Evolutionary conservation across 441 rosid genomes (phyloP).

Genomic region (Populus hybrid): DNA sequence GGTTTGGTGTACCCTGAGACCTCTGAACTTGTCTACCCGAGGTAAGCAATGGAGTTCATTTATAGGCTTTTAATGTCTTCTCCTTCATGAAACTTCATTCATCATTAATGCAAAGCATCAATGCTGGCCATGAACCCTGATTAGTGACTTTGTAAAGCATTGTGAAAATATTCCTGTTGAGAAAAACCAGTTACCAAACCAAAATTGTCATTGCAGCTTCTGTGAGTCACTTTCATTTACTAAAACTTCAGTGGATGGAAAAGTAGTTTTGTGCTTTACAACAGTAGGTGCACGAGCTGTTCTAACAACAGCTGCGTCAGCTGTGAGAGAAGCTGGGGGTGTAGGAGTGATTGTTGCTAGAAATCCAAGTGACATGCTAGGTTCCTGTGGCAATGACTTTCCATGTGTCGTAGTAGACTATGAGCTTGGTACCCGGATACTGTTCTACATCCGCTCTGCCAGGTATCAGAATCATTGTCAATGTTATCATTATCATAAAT

Average conservation of each 20-base stretch:
- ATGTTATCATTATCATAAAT: neutral
- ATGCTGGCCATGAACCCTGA: constrained; percentile 17
- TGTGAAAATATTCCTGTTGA: no score
- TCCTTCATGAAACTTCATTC: no score
- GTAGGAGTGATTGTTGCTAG: constrained; percentile 43
- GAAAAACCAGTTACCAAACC: no score
- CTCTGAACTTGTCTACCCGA: neutral
- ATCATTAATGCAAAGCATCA: no score
- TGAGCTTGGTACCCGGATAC: constrained; percentile 47
- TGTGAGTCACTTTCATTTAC: constrained; percentile 36
- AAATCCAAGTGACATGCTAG: constrained; percentile 34
- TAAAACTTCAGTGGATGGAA: constrained; percentile 41
- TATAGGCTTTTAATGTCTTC: no score
- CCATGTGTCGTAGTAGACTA: constrained; percentile 46
- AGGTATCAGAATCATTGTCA: constrained; percentile 15
- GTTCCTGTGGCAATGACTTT: constrained; percentile 22
- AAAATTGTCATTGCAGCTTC: constrained; percentile 23
- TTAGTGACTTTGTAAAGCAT: no score
- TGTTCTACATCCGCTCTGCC: constrained; percentile 47
- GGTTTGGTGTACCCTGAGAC: constrained; percentile 35
- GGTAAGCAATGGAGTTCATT: no score
- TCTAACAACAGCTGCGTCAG: constrained; percentile 20
- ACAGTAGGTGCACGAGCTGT: constrained; percentile 18
- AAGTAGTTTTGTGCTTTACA: constrained; percentile 48
- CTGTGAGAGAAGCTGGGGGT: constrained; percentile 39